phyloP scores from a whole-genome alignment of 2,329 filamentous ascomycete species.

The Apiospora phragmitis region DNA sequence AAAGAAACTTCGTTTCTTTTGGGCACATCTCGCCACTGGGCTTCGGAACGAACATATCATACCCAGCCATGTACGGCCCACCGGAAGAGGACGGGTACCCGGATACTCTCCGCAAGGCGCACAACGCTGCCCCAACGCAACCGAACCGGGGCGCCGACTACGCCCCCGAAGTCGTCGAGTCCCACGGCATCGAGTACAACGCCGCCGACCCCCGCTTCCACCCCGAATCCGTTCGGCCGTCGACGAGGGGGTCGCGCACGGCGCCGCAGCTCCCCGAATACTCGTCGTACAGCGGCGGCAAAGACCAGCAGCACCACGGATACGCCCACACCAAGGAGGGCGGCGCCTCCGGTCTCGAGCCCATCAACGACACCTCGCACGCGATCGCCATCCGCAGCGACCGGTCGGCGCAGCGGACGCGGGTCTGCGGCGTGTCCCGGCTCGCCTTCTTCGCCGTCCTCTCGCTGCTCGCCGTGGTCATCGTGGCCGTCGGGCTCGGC shows the following conservation, averaged over 20 bases:
- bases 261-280: neutral
- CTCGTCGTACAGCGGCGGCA: neutral
- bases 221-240: neutral
- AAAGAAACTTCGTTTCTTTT: neutral
- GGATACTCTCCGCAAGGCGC: neutral
- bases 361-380: neutral
- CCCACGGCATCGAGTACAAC: neutral
- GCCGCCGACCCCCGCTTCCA: neutral
- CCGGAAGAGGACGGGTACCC: neutral
- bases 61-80: neutral
- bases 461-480: neutral
- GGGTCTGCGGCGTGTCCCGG: neutral
- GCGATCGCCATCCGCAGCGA: neutral
- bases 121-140: neutral
- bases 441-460: neutral
- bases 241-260: neutral
- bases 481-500: neutral
- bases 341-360: neutral
- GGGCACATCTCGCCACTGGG: neutral
- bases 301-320: neutral
- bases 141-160: neutral
- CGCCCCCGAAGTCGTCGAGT: constrained; percentile 5
- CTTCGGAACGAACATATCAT: neutral
- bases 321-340: neutral
- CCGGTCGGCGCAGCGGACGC: neutral